Conservation (phyloP, 2,329 filamentous ascomycete species). For the Pestalotiopsis sp. region DNA sequence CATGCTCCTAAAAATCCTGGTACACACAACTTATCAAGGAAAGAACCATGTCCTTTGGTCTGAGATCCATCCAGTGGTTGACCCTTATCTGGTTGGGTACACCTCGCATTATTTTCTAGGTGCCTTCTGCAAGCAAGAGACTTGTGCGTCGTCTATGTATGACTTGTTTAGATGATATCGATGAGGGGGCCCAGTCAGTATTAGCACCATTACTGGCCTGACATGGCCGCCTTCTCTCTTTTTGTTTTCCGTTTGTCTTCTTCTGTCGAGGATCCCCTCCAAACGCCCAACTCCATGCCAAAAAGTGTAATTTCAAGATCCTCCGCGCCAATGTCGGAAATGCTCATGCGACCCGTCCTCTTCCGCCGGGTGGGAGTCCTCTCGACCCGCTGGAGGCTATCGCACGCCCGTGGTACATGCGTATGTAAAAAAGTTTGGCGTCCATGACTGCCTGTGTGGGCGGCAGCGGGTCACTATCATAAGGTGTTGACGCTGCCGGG, state of each 20-base stretch:
- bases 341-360: background rate
- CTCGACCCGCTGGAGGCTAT: background rate
- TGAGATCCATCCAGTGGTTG: too few relatives aligned
- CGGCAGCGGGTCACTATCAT: background rate
- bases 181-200: background rate
- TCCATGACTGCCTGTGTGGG: background rate
- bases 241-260: background rate
- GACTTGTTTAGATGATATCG: too few relatives aligned
- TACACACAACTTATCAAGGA: too few relatives aligned
- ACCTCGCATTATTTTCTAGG: too few relatives aligned
- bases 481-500: conserved; percentile 58
- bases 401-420: background rate
- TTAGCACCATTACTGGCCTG: background rate
- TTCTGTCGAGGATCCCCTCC: background rate
- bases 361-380: background rate
- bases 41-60: too few relatives aligned
- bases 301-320: background rate
- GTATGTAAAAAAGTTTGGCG: background rate
- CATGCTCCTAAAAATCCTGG: too few relatives aligned
- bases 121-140: too few relatives aligned
- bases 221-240: background rate
- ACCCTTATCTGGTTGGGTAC: too few relatives aligned
- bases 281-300: background rate
- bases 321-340: background rate
- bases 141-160: too few relatives aligned